These are phyloP conservation scores for Carex sylvatica DNA, from an alignment of 202 grass and related monocot species.

Conservation along the genomic window DNA sequence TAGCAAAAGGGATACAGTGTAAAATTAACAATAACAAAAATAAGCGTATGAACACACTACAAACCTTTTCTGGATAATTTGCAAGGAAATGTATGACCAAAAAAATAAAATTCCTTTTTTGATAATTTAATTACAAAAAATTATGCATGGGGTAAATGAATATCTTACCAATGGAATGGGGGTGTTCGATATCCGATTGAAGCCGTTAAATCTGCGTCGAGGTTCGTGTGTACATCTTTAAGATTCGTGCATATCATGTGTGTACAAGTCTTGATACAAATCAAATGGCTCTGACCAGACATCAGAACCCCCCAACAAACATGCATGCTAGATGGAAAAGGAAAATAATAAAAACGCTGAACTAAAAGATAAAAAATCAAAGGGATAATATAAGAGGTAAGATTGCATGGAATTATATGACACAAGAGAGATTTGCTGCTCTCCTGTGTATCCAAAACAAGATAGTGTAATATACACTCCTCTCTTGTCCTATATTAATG, in stretches of 20 bases:
- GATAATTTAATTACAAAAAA: background rate
- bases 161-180: background rate
- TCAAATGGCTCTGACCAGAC: too few species aligned
- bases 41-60: background rate
- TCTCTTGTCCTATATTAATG: slow-evolving; percentile 8
- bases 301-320: background rate
- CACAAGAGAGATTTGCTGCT: background rate
- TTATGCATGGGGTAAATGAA: background rate
- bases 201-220: too few species aligned
- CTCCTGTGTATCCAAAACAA: background rate
- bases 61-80: background rate
- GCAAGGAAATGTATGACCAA: background rate
- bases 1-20: background rate
- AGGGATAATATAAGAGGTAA: background rate
- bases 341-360: background rate
- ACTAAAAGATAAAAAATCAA: background rate
- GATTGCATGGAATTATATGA: background rate
- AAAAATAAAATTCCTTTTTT: background rate
- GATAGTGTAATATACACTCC: background rate
- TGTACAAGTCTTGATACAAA: too few species aligned
- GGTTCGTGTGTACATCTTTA: too few species aligned
- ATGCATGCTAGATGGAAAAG: background rate
- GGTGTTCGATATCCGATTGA: too few species aligned
- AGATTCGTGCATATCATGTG: too few species aligned
- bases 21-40: background rate